phyloP scores from a whole-genome alignment of 176 grass and related monocot species.

The Carex cristatella region DNA sequence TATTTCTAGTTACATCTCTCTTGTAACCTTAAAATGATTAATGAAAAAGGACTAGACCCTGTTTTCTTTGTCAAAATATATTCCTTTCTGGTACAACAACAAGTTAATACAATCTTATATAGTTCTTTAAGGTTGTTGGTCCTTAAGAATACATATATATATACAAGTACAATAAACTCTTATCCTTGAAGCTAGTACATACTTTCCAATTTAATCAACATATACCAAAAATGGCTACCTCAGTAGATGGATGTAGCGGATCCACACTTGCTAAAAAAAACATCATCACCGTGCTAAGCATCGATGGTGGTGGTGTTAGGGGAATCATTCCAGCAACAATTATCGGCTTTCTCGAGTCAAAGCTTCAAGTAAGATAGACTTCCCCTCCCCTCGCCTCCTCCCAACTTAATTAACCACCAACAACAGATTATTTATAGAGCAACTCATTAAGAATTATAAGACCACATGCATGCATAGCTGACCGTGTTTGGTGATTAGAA shows the following conservation, averaged over 20 bases:
- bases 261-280: slow-evolving; percentile 30
- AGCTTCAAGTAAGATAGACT: slow-evolving; percentile 46
- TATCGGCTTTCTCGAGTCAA: slow-evolving; percentile 45
- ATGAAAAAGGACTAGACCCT: too few species aligned
- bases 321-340: slow-evolving; percentile 70
- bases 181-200: background rate
- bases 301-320: slow-evolving; percentile 61
- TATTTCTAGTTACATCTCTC: too few species aligned
- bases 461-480: too few species aligned
- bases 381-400: too few species aligned
- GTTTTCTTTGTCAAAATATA: too few species aligned
- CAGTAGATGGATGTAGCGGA: background rate
- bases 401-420: too few species aligned
- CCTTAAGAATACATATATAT: background rate
- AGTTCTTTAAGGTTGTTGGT: background rate
- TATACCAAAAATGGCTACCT: background rate
- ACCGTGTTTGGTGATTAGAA: too few species aligned
- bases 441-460: too few species aligned
- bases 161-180: background rate
- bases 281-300: slow-evolving; percentile 57
- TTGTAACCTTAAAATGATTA: too few species aligned
- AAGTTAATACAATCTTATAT: too few species aligned
- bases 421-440: too few species aligned
- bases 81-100: too few species aligned
- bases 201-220: background rate